Evolutionary conservation across 306 rosid genomes (phyloP), one percentile per base, ranked within the genome.

Genomic region (Sindora glabra): DNA sequence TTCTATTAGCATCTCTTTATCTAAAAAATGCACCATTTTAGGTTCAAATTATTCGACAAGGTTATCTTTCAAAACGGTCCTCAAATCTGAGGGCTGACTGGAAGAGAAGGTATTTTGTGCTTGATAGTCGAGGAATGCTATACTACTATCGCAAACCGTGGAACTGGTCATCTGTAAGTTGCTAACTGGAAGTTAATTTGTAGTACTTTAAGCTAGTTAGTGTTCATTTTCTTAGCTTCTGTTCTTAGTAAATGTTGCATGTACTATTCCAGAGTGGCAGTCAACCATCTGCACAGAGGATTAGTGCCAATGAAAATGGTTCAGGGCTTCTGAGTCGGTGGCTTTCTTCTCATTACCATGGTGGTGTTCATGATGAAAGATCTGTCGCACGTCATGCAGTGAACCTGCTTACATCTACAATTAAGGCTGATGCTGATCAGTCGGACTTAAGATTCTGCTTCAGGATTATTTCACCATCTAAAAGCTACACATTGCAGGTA

Each of bases 91-190:
- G 96, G 80, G 96, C 70, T 73, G 96, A 88, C 74, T 88, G 96
- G 96, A 88, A 88, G 69, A 82, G 94, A 76, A 84, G 92, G 81
- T 82, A 75, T 78, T 88, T 88, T 81, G 77, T 88, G 70, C 89
- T 88, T 65, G 96, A 88, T 72, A 88, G 94, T 54, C 76, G 87
- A 71, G 96, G 92, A 64, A 75, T 65, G 79, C 67, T 88, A 73
- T 88, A 77, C 72, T 84, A 88, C 77, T 88, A 88, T 64, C 96
- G 96, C 57, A 88, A 84, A 71, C 94, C 79, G 16, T 84, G 86
- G 85, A 72, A 50, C 13, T 39, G 62, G 64, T 57, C 91, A 64
- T 50, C 70, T 67, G 95, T 87, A 79, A 77, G 95, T 70, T 81
- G 21, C 64, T 62, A 51, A 39, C 73, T 52, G 30, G 48, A 73